These are phyloP conservation scores for Capronia epimyces DNA, from an alignment of 2,329 filamentous ascomycete genomes.

Conservation along the genomic window DNA sequence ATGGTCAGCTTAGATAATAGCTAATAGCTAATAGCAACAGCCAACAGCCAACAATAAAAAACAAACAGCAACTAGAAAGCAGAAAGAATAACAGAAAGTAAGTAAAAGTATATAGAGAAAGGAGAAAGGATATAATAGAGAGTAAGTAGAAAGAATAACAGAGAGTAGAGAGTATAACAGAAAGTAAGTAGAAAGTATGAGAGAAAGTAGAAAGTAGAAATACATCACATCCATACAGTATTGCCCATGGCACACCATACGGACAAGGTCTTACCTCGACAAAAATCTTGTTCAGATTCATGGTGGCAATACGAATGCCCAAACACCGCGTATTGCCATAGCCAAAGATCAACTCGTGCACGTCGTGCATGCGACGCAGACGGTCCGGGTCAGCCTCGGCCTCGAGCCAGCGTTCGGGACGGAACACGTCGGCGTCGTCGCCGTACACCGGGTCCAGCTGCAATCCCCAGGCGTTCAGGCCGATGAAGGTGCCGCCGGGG, in stretches of 20 bases:
- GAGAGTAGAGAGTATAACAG: too few species aligned
- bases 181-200: too few species aligned
- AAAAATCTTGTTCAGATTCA: conserved; percentile 48
- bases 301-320: conserved; percentile 45
- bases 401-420: conserved; percentile 49
- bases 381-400: conserved; percentile 21
- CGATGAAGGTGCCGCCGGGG: conserved; percentile 38
- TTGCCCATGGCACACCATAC: too few species aligned
- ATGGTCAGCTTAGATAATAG: too few species aligned
- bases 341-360: conserved; percentile 44
- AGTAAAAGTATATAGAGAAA: too few species aligned
- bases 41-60: background rate
- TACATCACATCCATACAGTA: too few species aligned
- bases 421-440: conserved; percentile 40
- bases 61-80: background rate
- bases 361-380: conserved; percentile 38
- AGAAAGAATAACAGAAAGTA: background rate
- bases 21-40: too few species aligned
- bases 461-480: conserved; percentile 33
- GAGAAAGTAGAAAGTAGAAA: too few species aligned
- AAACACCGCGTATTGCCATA: conserved; percentile 44
- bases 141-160: background rate
- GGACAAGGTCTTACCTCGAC: conserved; percentile 39
- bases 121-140: background rate
- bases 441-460: conserved; percentile 38